Base-by-base conservation (phyloP, 192 early-diverging fungal species). In the Backusella psychrophila region DNA sequence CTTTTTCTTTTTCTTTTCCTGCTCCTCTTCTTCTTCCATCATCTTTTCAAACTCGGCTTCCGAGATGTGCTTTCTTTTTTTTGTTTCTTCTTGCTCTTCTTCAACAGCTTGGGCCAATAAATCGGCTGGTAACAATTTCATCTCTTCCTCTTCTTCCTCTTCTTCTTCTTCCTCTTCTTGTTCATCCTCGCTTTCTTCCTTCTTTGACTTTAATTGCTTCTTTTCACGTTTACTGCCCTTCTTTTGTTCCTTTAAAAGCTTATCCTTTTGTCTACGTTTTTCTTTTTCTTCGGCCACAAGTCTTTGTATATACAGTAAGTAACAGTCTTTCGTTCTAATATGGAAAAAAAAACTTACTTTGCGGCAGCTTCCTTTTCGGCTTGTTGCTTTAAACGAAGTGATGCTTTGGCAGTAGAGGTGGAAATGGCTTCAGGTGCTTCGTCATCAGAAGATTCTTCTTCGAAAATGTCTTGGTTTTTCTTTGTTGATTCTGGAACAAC, bases 391-490 rank as follows among this genome's bases (percentile, higher is more conserved):
- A 74, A 35, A 4, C 65, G 26, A 41, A 75, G 63, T 17, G 65
- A 35, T 15, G 49, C 41, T 67, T 73, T 80, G 0, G 75, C 67
- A 38, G 52, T 66, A 1, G 73, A 52, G 26, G 74, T 77, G 1
- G 82, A 83, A n/a, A 83, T 52, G 63, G 73, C 76, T 63, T 80
- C 79, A 53, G 82, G 82, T 23, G 82, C 82, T 34, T 77, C 78
- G 49, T 80, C 79, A 71, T 83, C 82, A 14, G 72, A 75, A 53
- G 79, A 78, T 63, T 39, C 41, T 6, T 74, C 52, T 29, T 69
- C 38, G 29, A 53, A 19, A 35, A 68, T 23, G 12, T 66, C 17
- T 4, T 74, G 44, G 8, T 46, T 21, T 15, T 71, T 39, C 6
- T 69, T 46, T 23, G 41, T 35, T 15, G 68, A 26, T 70, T 70